Evolutionary conservation across 495 filamentous ascomycete genomes (phyloP), one percentile per base, ranked within the genome.

Genomic region (Neurospora terricola): DNA sequence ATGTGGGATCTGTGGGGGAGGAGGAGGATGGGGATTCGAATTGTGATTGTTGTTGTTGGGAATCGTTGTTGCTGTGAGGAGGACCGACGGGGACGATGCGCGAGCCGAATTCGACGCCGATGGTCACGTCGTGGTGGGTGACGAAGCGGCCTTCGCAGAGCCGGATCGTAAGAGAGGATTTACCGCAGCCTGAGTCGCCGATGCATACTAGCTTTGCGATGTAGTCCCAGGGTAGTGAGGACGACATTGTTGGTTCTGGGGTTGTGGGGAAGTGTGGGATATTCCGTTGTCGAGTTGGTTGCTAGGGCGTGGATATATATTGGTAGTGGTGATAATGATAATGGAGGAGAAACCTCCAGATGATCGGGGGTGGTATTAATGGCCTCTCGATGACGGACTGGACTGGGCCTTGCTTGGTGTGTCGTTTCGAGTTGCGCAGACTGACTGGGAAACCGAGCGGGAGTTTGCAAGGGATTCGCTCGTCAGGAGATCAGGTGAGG

Each of bases 161-260:
- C 36, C 95, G 93, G 81, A 98, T 93, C 21, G 95, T 97, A 75
- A 98, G 89, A 1, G 84, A 86, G 48, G 91, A 94, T 85, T 98
- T 98, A 74, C 95, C 95, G 77, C 92, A 95, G 75, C 93, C 96
- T 21, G 90, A 93, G 83, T 98, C 96, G 80, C 96, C 96, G 79
- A 99, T 94, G 83, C 93, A 96, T 79, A 98, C 94, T 78, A 99
- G 91, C 84, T 98, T 98, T 81, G 94, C 94, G 80, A 98, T 98
- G 85, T 97, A 98, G 84, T 98, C 93, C 94, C 94, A 98, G 85
- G 94, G 84, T 71, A 80, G 78, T 69, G 87, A 87, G 80, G 87
- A 88, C 87, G 66, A 69, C 40, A 37, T 42, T 72, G 68, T n/a
- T 39, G 72, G 68, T 72, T 69, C 18, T 72, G 73, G 73, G 30